Percentiles rank a stretch among this genome's conserved stretches.
Evolutionary conservation across 192 early-diverging fungal species (phyloP).

Genomic region (Entrophospora sp.): DNA sequence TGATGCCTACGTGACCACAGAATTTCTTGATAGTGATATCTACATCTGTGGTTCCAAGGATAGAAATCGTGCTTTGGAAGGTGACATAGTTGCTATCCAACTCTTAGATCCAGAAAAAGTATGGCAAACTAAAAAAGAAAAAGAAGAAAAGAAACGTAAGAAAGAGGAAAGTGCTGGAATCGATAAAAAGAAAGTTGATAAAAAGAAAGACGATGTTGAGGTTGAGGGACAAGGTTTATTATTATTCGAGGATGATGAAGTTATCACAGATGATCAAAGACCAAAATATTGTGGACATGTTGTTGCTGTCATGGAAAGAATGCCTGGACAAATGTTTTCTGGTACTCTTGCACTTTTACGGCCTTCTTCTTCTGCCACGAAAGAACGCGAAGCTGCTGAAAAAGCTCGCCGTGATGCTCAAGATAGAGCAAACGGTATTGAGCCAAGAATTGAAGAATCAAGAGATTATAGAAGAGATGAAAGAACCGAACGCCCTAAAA

Average conservation of each 20-base stretch:
- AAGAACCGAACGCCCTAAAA: slow-evolving; percentile 41
- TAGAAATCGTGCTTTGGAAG: slow-evolving; percentile 81
- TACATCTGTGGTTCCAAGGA: slow-evolving; percentile 64
- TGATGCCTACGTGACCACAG: slow-evolving; percentile 82
- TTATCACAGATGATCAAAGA: slow-evolving; percentile 43
- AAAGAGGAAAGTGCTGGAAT: slow-evolving; percentile 33
- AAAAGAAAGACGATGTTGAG: slow-evolving; percentile 46
- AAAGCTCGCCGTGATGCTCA: slow-evolving; percentile 26
- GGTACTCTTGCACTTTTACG: slow-evolving; percentile 36
- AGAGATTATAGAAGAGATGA: slow-evolving; percentile 35
- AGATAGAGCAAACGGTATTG: slow-evolving; percentile 30
- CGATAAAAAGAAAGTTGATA: slow-evolving; percentile 31
- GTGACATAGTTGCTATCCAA: slow-evolving; percentile 71
- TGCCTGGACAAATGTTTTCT: slow-evolving; percentile 50
- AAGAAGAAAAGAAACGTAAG: slow-evolving; percentile 48
- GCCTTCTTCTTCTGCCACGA: slow-evolving; percentile 21
- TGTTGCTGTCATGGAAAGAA: slow-evolving; percentile 48
- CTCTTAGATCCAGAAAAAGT: slow-evolving; percentile 62
- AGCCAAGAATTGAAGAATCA: slow-evolving; percentile 23
- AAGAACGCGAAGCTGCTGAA: slow-evolving; percentile 18
- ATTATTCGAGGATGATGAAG: slow-evolving; percentile 39
- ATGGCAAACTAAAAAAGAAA: slow-evolving; percentile 43
- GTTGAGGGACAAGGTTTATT: slow-evolving; percentile 31
- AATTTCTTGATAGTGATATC: slow-evolving; percentile 65
- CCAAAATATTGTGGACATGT: slow-evolving; percentile 50